A percentile compares a stretch with the other conserved stretches of the same genome.
phyloP scores from a whole-genome alignment of 306 rosid genomes.

The Senna tora region DNA sequence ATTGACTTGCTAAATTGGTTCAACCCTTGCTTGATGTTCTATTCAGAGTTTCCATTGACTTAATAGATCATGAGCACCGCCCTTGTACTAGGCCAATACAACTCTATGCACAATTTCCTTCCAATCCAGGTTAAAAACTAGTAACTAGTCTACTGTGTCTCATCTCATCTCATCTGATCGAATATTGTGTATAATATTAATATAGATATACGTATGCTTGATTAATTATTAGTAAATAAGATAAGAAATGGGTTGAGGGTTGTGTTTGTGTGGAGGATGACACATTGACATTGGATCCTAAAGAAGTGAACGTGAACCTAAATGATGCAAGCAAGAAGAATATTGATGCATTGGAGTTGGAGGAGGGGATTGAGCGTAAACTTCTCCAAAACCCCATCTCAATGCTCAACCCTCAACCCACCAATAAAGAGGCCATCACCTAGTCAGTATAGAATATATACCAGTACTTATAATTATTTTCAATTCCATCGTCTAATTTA shows the following conservation, averaged over 20 bases:
- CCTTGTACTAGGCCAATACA: neutral
- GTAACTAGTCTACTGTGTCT: too few species aligned
- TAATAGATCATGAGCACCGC: slow-evolving; percentile 32
- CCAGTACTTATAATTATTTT: too few species aligned
- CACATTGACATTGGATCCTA: neutral
- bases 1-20: too few species aligned
- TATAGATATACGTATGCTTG: too few species aligned
- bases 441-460: too few species aligned
- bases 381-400: neutral
- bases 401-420: neutral
- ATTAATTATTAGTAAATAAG: too few species aligned
- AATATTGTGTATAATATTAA: too few species aligned
- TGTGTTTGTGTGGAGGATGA: too few species aligned
- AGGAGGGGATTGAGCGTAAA: neutral
- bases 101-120: slow-evolving; percentile 28
- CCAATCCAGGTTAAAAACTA: too few species aligned
- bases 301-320: neutral
- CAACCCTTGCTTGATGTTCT: slow-evolving; percentile 21
- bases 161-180: too few species aligned
- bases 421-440: slow-evolving; percentile 7
- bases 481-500: too few species aligned
- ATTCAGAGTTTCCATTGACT: slow-evolving; percentile 26
- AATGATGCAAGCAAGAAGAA: slow-evolving; percentile 12
- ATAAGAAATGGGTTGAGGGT: too few species aligned
- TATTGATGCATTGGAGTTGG: slow-evolving; percentile 13